phyloP scores from a whole-genome alignment of 352 stramenopile genomes.

The Thraustotheca clavata region DNA sequence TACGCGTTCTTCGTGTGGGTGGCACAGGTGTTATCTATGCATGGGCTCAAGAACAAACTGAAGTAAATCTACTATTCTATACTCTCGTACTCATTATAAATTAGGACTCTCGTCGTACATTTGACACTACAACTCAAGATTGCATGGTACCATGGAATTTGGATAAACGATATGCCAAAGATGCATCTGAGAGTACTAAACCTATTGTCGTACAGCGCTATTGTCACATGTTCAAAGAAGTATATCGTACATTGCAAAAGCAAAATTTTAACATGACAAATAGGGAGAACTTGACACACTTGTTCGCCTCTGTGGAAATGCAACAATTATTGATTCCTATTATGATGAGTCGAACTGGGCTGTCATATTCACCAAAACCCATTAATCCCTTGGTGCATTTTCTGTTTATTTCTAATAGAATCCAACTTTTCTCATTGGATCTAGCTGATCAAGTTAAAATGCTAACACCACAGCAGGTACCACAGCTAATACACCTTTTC shows the following conservation, averaged over 20 bases:
- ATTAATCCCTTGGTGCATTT: too few relatives aligned
- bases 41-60: conserved; percentile 77
- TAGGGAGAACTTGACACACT: conserved; percentile 67
- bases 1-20: conserved; percentile 62
- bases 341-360: conserved; percentile 85
- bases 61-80: neutral
- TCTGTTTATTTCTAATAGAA: too few relatives aligned
- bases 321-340: conserved; percentile 60
- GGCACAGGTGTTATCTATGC: conserved; percentile 74
- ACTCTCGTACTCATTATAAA: neutral
- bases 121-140: conserved; percentile 58
- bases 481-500: too few relatives aligned
- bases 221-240: conserved; percentile 81
- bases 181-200: conserved; percentile 17
- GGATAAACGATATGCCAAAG: conserved; percentile 56
- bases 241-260: neutral
- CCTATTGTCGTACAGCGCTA: conserved; percentile 71
- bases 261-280: neutral
- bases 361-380: conserved; percentile 39
- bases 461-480: too few relatives aligned
- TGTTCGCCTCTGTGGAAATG: conserved; percentile 47
- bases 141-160: conserved; percentile 87
- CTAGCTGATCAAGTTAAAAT: too few relatives aligned
- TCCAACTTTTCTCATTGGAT: too few relatives aligned
- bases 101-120: conserved; percentile 63